These are phyloP conservation scores for Termitomyces sp. DNA, from an alignment of 768 basidiomycete genomes.

Conservation along the genomic window DNA sequence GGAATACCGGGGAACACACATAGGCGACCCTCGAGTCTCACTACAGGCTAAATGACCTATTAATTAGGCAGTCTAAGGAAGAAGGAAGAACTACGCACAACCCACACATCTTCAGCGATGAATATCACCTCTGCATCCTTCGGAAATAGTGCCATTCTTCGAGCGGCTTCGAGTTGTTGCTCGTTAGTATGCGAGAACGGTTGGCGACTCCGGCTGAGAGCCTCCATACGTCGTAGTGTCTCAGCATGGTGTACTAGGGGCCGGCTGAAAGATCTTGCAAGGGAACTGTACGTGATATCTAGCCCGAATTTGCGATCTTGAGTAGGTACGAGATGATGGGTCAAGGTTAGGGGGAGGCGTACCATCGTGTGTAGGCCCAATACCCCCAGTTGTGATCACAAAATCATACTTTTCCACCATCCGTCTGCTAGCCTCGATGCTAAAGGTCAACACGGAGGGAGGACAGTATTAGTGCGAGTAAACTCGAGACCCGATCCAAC, in stretches of 20 bases:
- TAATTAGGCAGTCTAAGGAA: slow-evolving; percentile 2
- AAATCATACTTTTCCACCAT: slow-evolving; percentile 84
- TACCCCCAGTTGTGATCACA: slow-evolving; percentile 88
- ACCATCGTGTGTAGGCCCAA: slow-evolving; percentile 92
- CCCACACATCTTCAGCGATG: slow-evolving; percentile 80
- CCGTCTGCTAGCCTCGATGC: slow-evolving; percentile 80
- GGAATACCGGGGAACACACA: slow-evolving; percentile 95
- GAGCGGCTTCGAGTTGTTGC: slow-evolving; percentile 73
- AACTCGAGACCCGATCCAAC: slow-evolving; percentile 18
- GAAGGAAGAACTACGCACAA: slow-evolving; percentile 45
- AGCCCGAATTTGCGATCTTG: background rate
- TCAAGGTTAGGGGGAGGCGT: slow-evolving; percentile 17
- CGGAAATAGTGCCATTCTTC: slow-evolving; percentile 92
- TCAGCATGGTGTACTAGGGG: slow-evolving; percentile 72
- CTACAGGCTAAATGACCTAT: slow-evolving; percentile 60
- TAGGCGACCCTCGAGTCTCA: slow-evolving; percentile 79
- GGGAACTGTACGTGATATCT: slow-evolving; percentile 89
- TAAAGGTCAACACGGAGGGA: slow-evolving; percentile 24
- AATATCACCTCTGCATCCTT: slow-evolving; percentile 74
- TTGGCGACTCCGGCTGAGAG: slow-evolving; percentile 51
- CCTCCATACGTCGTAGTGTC: slow-evolving; percentile 70
- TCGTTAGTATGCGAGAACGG: slow-evolving; percentile 62
- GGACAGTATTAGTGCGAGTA: background rate
- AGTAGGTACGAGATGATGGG: background rate
- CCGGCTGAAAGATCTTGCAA: slow-evolving; percentile 82